Evolutionary conservation across 2,329 filamentous ascomycete genomes (phyloP), one percentile per base, ranked within the genome.

Genomic region (Ophiostoma ips): DNA sequence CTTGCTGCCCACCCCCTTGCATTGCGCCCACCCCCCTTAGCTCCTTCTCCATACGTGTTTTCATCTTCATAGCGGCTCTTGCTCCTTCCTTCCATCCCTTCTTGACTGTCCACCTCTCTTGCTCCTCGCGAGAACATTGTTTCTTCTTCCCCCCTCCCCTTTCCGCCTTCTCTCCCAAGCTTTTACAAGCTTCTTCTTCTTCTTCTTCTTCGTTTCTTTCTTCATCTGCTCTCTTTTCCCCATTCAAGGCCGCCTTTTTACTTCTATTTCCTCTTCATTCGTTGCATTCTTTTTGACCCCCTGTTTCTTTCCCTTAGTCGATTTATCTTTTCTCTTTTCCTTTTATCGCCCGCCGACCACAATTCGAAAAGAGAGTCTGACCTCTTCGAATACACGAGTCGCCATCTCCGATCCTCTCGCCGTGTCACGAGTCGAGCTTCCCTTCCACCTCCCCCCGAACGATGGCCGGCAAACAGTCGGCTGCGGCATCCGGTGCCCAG

Each of bases 401-500:
- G 8, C 11, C 16, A 10, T 19, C 16, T 40, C 21, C 48, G 35
- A 51, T 18, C 37, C 13, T 24, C 36, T 16, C 12, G 19, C 9
- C 19, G 18, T 18, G 18, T 34, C 28, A 11, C 43, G 30, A 19
- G 9, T 12, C 16, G 11, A 16, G 15, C n/a, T 45, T 16, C 40
- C 40, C 7, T 38, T 16, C 19, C 40, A 15, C 35, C 28, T n/a
- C n/a, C n/a, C n/a, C n/a, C n/a, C n/a, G n/a, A 35, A 59, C 50
- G 60, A 79, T 79, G 76, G 72, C 74, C 59, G 68, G 70, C 43
- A 69, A 72, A 52, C 73, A 71, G 65, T 70, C 72, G 61, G 68
- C 70, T 60, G 67, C 73, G 64, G 67, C 73, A 64, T 78, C 79
- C 36, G 79, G 79, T 65, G 72, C 74, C 60, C 76, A 81, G 58